phyloP scores from a whole-genome alignment of 768 basidiomycete species.

The Boletus rubroflammeus region DNA sequence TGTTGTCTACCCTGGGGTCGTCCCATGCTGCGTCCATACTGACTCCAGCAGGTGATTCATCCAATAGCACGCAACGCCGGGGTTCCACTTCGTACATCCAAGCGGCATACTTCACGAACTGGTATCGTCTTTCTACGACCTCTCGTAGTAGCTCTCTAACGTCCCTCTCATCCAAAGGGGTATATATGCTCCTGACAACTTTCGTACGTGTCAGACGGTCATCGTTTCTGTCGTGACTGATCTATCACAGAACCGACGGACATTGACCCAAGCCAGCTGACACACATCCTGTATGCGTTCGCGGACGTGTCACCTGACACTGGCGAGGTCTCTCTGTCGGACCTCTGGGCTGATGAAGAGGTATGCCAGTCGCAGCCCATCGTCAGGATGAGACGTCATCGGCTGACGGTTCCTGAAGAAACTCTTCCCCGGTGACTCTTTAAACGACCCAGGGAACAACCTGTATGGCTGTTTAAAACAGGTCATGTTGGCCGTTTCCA shows the following conservation, averaged over 20 bases:
- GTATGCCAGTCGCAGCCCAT: constrained; percentile 28
- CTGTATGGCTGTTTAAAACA: constrained; percentile 82
- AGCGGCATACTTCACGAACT: constrained; percentile 37
- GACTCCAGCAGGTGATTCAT: not conserved
- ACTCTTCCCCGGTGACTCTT: constrained; percentile 69
- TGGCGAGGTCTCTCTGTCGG: constrained; percentile 64
- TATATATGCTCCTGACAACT: constrained; percentile 61
- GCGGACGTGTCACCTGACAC: constrained; percentile 63
- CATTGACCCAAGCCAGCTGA: constrained; percentile 55
- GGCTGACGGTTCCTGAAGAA: constrained; percentile 41
- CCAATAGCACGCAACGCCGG: constrained; percentile 8
- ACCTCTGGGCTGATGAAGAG: constrained; percentile 71
- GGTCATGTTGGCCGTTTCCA: constrained; percentile 31
- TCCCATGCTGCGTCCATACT: constrained; percentile 11
- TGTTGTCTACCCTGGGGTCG: constrained; percentile 8
- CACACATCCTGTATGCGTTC: constrained; percentile 79
- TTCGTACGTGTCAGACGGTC: constrained; percentile 41
- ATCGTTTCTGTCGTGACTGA: constrained; percentile 1
- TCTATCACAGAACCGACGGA: constrained; percentile 55
- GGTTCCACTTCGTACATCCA: constrained; percentile 28
- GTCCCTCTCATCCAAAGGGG: constrained; percentile 34
- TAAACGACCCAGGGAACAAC: constrained; percentile 73
- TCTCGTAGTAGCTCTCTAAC: not conserved
- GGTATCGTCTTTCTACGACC: constrained; percentile 14
- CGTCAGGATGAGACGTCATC: not conserved